Evolutionary conservation across 2,329 filamentous ascomycete genomes (phyloP).

Genomic region (Elsinoe ampelina): DNA sequence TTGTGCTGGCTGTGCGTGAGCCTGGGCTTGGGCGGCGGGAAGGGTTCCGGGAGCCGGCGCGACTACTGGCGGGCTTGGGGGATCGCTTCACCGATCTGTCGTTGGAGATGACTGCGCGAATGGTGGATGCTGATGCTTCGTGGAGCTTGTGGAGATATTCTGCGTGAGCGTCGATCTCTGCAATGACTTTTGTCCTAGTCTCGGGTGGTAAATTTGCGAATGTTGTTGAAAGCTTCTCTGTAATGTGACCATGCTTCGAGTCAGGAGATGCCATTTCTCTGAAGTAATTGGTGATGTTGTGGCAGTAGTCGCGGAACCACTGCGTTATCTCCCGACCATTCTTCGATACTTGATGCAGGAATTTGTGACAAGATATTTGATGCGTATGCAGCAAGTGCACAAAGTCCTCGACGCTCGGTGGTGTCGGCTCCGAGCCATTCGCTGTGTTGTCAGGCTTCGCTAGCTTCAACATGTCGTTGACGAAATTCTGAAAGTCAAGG

Average conservation of each 20-base stretch:
- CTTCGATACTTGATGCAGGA: constrained; percentile 59
- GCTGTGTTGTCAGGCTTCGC: constrained; percentile 27
- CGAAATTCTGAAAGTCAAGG: constrained; percentile 56
- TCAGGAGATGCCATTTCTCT: not conserved
- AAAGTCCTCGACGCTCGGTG: constrained; percentile 62
- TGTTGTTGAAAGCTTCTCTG: constrained; percentile 29
- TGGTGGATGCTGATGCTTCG: constrained; percentile 43
- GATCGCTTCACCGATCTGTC: constrained; percentile 12
- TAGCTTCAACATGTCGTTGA: constrained; percentile 60
- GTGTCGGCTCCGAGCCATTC: constrained; percentile 23
- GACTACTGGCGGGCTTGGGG: not conserved
- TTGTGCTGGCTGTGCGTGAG: not conserved
- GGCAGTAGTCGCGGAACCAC: constrained; percentile 53
- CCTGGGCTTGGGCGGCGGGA: constrained; percentile 1
- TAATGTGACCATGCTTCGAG: constrained; percentile 17
- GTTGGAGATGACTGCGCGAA: constrained; percentile 47
- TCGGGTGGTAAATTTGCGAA: constrained; percentile 40
- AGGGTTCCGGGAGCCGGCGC: not conserved
- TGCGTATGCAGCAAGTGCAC: constrained; percentile 58
- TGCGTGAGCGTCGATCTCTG: constrained; percentile 51
- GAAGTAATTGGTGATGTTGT: constrained; percentile 21
- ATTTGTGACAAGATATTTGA: constrained; percentile 54
- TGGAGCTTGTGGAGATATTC: constrained; percentile 50
- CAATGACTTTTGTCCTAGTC: constrained; percentile 39
- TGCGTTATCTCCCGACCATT: constrained; percentile 58